Conservation (phyloP, 768 basidiomycete species). For the Tulasnella sp. region DNA sequence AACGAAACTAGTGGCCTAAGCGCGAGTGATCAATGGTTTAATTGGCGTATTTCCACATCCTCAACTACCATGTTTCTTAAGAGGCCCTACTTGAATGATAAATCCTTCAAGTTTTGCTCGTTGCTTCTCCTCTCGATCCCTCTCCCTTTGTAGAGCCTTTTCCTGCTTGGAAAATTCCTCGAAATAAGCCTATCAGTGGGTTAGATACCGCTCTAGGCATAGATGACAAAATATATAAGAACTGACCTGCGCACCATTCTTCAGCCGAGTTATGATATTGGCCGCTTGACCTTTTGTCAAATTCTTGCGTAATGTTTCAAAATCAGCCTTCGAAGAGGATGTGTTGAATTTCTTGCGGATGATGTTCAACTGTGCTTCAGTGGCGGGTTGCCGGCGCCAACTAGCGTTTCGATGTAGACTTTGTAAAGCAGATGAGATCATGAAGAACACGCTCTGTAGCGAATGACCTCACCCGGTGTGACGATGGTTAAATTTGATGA, state of each 20-base stretch:
- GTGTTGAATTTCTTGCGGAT: slow-evolving; percentile 39
- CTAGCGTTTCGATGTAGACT: slow-evolving; percentile 50
- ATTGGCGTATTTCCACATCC: too few relatives aligned
- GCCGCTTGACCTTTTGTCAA: slow-evolving; percentile 72
- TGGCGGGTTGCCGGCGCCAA: slow-evolving; percentile 54
- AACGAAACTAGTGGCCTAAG: too few relatives aligned
- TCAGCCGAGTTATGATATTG: slow-evolving; percentile 61
- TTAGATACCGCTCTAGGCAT: not conserved
- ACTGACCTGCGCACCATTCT: slow-evolving; percentile 59
- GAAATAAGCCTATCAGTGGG: slow-evolving; percentile 25
- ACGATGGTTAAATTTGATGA: too few relatives aligned
- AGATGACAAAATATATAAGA: not conserved
- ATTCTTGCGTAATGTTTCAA: slow-evolving; percentile 21
- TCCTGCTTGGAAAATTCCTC: slow-evolving; percentile 42
- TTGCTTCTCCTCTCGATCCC: slow-evolving; percentile 35
- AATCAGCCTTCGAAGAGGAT: not conserved
- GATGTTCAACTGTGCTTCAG: slow-evolving; percentile 44
- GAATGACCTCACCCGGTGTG: too few relatives aligned
- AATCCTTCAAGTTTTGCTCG: slow-evolving; percentile 37
- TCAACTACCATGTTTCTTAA: too few relatives aligned
- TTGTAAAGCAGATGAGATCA: too few relatives aligned
- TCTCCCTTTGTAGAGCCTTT: slow-evolving; percentile 31
- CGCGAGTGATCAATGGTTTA: too few relatives aligned
- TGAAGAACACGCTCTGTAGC: too few relatives aligned
- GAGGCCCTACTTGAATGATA: slow-evolving; percentile 48